Evolutionary conservation across 1,139 yeast species (phyloP).

Genomic region (Kluyveromyces sp.): DNA sequence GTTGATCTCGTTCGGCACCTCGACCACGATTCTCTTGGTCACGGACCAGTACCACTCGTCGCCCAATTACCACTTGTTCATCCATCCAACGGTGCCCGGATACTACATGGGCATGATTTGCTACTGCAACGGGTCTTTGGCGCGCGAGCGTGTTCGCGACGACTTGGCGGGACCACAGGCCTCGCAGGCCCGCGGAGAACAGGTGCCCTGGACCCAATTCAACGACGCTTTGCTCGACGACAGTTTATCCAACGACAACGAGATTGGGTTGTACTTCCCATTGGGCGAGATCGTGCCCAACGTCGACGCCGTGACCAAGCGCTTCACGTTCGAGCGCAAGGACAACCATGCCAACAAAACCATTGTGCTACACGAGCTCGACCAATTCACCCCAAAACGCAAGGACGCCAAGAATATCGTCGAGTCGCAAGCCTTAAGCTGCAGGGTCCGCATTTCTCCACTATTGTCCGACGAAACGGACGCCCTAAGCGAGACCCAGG

Average conservation of each 20-base stretch:
- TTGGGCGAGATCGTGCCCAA: conserved; percentile 85
- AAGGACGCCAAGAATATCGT: conserved; percentile 73
- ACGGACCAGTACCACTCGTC: conserved; percentile 76
- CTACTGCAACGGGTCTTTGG: conserved; percentile 85
- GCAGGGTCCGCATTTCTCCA: conserved; percentile 73
- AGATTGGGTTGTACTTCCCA: conserved; percentile 78
- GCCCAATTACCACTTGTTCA: conserved; percentile 74
- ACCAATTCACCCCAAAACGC: conserved; percentile 34
- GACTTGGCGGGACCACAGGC: conserved; percentile 40
- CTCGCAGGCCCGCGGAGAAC: conserved; percentile 7
- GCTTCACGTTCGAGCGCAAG: conserved; percentile 11
- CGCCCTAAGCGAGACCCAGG: not conserved
- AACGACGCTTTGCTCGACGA: conserved; percentile 40
- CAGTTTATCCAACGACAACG: conserved; percentile 29
- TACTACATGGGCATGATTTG: conserved; percentile 94
- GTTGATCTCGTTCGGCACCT: conserved; percentile 77
- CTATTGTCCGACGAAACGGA: conserved; percentile 38
- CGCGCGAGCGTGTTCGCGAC: conserved; percentile 72
- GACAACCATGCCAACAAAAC: conserved; percentile 12
- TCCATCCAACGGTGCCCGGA: conserved; percentile 71
- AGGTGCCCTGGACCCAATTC: conserved; percentile 53
- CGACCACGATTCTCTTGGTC: conserved; percentile 76
- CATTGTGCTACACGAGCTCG: conserved; percentile 27
- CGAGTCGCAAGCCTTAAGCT: conserved; percentile 80
- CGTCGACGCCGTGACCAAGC: conserved; percentile 43